These are phyloP conservation scores for Xerocomellus dryophilus DNA, from an alignment of 768 basidiomycete genomes.

Conservation along the genomic window DNA sequence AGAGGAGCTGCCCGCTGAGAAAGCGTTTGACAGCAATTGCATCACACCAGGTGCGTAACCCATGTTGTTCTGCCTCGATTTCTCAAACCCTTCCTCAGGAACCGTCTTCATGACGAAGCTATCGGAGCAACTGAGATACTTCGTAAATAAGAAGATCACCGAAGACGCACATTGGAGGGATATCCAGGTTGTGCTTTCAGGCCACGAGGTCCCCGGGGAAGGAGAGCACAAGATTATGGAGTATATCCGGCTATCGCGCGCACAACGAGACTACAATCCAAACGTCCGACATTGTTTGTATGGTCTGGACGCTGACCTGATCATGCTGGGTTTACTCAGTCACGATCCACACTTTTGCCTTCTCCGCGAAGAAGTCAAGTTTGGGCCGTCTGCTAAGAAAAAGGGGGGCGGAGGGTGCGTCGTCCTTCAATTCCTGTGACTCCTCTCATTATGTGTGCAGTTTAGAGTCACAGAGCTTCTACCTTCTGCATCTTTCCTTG, in stretches of 20 bases:
- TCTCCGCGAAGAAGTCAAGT: constrained; percentile 96
- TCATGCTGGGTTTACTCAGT: constrained; percentile 95
- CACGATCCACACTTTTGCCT: constrained; percentile 99
- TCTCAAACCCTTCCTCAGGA: constrained; percentile 42
- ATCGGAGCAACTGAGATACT: constrained; percentile 92
- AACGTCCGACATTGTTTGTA: constrained; percentile 98
- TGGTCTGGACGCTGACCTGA: constrained; percentile 95
- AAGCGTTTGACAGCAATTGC: constrained; percentile 97
- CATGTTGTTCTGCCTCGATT: neutral
- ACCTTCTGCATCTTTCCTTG: constrained; percentile 88
- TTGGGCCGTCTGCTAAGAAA: constrained; percentile 76
- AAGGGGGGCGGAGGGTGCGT: constrained; percentile 59
- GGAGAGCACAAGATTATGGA: constrained; percentile 99
- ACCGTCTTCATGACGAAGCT: constrained; percentile 94
- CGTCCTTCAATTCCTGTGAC: neutral
- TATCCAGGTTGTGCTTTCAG: constrained; percentile 89
- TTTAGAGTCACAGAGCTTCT: constrained; percentile 85
- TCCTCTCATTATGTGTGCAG: constrained; percentile 27
- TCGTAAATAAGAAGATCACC: constrained; percentile 95
- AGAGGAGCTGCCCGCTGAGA: constrained; percentile 87
- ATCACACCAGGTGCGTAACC: constrained; percentile 87
- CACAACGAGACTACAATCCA: constrained; percentile 94
- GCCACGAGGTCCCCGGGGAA: constrained; percentile 98
- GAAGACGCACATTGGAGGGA: constrained; percentile 96
- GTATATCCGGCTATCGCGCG: constrained; percentile 91